Evolutionary conservation across 331 rosid genomes (phyloP), one percentile per base, ranked within the genome.

Genomic region (Erythrophleum ivorense): DNA sequence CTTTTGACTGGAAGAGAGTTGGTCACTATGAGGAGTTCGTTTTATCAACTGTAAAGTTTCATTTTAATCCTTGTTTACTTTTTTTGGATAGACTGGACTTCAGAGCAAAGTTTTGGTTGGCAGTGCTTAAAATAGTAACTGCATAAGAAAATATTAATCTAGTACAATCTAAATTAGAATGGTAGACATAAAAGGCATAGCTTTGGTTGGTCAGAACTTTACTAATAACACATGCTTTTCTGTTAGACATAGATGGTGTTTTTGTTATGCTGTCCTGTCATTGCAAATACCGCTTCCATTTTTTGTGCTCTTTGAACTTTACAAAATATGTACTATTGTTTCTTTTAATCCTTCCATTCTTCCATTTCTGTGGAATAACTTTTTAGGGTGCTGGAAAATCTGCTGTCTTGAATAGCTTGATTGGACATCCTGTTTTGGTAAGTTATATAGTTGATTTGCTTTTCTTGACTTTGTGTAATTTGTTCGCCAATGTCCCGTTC

Each of bases 381-480:
- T 84, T 55, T 79, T 79, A 95, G 98, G 98, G 98, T 84, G 94
- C 97, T 58, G 98, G 98, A 64, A 95, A 95, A 80, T 95, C 98
- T 74, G 98, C 94, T 81, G 90, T 86, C 54, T 80, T 95, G 90
- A 95, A 95, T 87, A 95, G 97, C 86, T 89, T 95, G 60, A 90
- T 95, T 75, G 98, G 98, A 83, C 98, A 95, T 89, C 98, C 98
- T 52, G 90, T 95, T 82, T 81, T 95, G 97, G 98, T 95, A 83
- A 84, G 90, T 84, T 45, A 69, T 68, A 52, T 76, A 55, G 9
- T 34, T 53, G 77, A 15, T 53, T 70, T 78, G 6, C 45, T 29
- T 53, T 50, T 58, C 3, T 29, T 67, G 45, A 58, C 43, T 74
- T 2, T 3, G 7, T 24, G 7, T 33, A 34, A 4, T 50, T 16